Conservation (phyloP, 495 filamentous ascomycete species). For the Aspergillus wentii region DNA sequence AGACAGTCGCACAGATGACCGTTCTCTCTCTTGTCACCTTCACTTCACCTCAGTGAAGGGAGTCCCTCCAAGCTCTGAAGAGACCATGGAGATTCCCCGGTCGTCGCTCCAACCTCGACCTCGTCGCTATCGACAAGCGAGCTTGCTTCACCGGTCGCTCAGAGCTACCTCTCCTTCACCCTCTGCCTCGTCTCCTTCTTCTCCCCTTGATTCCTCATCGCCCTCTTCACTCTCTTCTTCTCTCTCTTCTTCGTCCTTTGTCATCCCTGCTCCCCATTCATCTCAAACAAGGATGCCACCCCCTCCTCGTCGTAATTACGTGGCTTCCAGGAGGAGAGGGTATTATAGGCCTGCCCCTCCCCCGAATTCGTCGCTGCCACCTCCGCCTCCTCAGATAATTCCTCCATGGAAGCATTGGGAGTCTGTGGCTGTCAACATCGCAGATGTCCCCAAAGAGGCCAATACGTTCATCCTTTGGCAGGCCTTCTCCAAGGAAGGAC, state of each 20-base stretch:
- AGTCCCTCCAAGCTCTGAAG: neutral
- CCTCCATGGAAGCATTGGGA: constrained; percentile 35
- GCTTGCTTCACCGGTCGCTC: too few relatives aligned
- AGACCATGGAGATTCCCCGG: neutral
- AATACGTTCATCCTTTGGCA: constrained; percentile 32
- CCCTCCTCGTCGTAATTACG: neutral
- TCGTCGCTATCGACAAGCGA: neutral
- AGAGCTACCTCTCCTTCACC: neutral
- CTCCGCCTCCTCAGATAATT: constrained; percentile 3
- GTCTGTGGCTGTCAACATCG: constrained; percentile 31
- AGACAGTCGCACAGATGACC: too few relatives aligned
- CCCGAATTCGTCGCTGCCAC: neutral
- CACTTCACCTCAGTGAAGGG: neutral
- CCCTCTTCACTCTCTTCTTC: neutral
- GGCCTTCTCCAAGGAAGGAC: constrained; percentile 35
- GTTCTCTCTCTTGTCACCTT: too few relatives aligned
- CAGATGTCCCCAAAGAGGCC: constrained; percentile 24
- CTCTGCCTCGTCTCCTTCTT: neutral
- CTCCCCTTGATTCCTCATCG: neutral
- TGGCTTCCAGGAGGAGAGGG: too few relatives aligned
- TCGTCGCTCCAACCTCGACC: neutral
- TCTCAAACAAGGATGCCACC: neutral
- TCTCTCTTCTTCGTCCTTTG: neutral
- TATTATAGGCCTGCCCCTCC: too few relatives aligned
- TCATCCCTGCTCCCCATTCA: neutral